phyloP scores from a whole-genome alignment of 2,329 filamentous ascomycete species.

The Alternaria conjuncta region DNA sequence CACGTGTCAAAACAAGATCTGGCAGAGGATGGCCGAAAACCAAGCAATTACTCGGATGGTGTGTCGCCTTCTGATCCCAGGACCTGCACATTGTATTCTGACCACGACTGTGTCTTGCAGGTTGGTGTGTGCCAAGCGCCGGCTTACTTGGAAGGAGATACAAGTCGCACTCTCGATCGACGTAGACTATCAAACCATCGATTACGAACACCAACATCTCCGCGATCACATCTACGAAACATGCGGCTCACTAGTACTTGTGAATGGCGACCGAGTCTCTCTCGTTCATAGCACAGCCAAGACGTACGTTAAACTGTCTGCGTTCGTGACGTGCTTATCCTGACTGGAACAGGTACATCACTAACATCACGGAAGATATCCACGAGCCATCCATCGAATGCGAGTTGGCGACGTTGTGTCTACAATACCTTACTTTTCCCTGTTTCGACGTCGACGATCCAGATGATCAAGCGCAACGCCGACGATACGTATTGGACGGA shows the following conservation, averaged over 20 bases:
- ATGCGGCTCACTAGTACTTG: background rate
- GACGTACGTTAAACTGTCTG: background rate
- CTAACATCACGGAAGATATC: background rate
- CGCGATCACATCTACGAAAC: background rate
- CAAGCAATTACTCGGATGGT: background rate
- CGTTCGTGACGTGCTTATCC: too few relatives aligned
- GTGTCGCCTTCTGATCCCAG: too few relatives aligned
- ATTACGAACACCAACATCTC: background rate
- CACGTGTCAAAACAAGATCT: background rate
- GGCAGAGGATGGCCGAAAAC: background rate
- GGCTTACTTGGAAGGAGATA: background rate
- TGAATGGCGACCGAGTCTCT: background rate
- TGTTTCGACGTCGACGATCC: background rate
- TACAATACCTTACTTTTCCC: background rate
- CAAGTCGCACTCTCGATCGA: background rate
- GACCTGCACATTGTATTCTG: too few relatives aligned
- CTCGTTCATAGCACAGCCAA: background rate
- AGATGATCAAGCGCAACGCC: background rate
- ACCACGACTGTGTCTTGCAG: background rate
- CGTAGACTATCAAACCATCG: rapidly evolving
- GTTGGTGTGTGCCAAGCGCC: background rate
- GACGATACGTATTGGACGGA: background rate
- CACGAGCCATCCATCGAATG: background rate
- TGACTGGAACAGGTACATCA: background rate
- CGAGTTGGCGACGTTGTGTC: background rate